phyloP scores from a whole-genome alignment of 2,329 filamentous ascomycete genomes.

The Colletotrichum tabaci region DNA sequence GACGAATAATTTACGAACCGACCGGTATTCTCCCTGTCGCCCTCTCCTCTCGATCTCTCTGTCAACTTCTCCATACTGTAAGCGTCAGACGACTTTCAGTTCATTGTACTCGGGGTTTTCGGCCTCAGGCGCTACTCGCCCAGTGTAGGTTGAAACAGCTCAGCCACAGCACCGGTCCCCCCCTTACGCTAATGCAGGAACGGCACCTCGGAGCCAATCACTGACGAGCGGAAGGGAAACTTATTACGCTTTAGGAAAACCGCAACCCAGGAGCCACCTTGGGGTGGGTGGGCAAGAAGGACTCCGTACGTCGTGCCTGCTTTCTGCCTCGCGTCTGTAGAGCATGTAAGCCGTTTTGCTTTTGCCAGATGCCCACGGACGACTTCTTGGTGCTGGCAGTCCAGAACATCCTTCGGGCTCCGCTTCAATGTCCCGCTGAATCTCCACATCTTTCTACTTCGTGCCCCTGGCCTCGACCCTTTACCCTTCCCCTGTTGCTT shows the following conservation, averaged over 20 bases:
- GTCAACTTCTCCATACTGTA: neutral
- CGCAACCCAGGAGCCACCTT: neutral
- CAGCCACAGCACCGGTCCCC: constrained; percentile 38
- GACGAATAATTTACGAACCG: constrained; percentile 14
- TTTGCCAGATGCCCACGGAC: no score
- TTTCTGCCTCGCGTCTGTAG: neutral
- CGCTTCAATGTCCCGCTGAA: neutral
- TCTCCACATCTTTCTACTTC: constrained; percentile 30
- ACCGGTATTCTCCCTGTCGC: neutral
- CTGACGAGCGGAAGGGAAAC: constrained; percentile 15
- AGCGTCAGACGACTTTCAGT: neutral
- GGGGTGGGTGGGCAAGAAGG: no score
- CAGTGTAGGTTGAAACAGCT: constrained; percentile 42
- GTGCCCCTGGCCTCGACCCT: constrained; percentile 1
- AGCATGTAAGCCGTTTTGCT: no score
- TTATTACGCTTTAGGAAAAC: constrained; percentile 26
- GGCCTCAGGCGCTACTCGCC: constrained; percentile 5
- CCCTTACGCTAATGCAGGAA: constrained; percentile 42
- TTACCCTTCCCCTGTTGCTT: neutral
- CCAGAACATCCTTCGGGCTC: no score
- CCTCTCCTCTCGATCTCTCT: neutral
- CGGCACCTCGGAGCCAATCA: constrained; percentile 29
- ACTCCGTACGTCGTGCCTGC: neutral
- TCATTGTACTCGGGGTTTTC: no score
- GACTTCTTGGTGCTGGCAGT: no score